Percentiles rank a stretch among this genome's conserved stretches.
These are phyloP conservation scores for Metarhizium brunneum DNA, from an alignment of 2,329 filamentous ascomycete genomes.

Conservation along the genomic window DNA sequence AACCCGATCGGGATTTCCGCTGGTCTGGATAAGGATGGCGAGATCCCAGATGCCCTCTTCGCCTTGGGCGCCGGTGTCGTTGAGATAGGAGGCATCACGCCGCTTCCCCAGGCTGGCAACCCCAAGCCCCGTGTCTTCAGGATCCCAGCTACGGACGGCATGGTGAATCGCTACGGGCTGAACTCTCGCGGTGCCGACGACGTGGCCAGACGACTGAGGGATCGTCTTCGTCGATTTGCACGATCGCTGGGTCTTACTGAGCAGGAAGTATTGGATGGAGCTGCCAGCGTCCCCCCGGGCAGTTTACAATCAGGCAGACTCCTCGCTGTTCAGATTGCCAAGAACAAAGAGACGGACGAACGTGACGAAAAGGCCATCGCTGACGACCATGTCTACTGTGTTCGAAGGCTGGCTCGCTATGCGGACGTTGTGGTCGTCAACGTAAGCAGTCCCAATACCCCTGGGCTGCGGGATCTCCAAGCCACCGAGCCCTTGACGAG, in stretches of 20 bases:
- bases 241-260: constrained; percentile 62
- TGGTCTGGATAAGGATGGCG: constrained; percentile 88
- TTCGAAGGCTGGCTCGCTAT: constrained; percentile 72
- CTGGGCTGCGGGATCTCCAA: constrained; percentile 80
- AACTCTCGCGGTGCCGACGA: constrained; percentile 86
- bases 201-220: constrained; percentile 69
- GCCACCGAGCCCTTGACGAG: constrained; percentile 72
- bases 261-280: constrained; percentile 64
- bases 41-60: constrained; percentile 77
- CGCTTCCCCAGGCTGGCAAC: constrained; percentile 81
- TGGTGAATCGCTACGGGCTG: constrained; percentile 94
- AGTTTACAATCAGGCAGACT: constrained; percentile 67
- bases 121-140: constrained; percentile 82
- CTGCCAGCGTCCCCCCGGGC: constrained; percentile 71
- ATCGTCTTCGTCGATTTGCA: constrained; percentile 71
- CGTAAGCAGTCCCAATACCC: constrained; percentile 93
- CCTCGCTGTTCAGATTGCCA: constrained; percentile 86
- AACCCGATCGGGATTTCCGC: constrained; percentile 95
- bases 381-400: constrained; percentile 82
- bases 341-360: constrained; percentile 91
- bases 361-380: constrained; percentile 73
- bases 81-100: constrained; percentile 86
- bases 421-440: constrained; percentile 97
- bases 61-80: constrained; percentile 78
- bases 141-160: constrained; percentile 68